Conservation (phyloP, 495 filamentous ascomycete genomes). For the Clohesyomyces aquaticus region DNA sequence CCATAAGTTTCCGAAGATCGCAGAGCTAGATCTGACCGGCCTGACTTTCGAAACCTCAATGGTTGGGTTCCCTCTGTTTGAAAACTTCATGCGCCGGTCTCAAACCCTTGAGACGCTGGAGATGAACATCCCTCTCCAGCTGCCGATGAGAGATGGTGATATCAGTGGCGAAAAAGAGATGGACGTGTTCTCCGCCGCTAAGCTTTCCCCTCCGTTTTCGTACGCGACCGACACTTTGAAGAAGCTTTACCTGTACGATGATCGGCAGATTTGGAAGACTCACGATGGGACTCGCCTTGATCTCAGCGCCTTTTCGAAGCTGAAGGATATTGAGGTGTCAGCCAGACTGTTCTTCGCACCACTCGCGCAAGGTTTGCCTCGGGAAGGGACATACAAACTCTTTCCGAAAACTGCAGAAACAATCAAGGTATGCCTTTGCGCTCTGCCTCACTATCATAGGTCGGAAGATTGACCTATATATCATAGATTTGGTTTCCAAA, state of each 20-base stretch:
- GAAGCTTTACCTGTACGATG: neutral
- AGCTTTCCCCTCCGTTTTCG: neutral
- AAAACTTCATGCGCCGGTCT: neutral
- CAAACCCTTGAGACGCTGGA: constrained; percentile 1
- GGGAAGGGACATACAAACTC: neutral
- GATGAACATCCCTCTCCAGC: neutral
- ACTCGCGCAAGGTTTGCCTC: neutral
- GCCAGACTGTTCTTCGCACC: neutral
- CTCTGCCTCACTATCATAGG: too few relatives aligned
- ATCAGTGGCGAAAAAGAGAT: neutral
- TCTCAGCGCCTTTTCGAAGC: neutral
- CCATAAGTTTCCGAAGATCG: neutral
- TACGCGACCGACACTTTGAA: neutral
- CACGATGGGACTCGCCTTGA: constrained; percentile 5
- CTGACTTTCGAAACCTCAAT: neutral
- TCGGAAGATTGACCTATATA: too few relatives aligned
- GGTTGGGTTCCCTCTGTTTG: constrained; percentile 9
- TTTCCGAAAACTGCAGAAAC: constrained; percentile 1
- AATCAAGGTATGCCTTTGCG: neutral
- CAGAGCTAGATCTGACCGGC: neutral
- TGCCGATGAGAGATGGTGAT: neutral
- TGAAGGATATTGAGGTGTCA: neutral
- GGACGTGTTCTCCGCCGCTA: neutral
- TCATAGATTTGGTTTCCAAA: neutral
- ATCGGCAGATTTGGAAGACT: constrained; percentile 1